A percentile compares a stretch with the other conserved stretches of the same genome.
phyloP scores from a whole-genome alignment of 306 rosid genomes.

The Boehmeria nivea region DNA sequence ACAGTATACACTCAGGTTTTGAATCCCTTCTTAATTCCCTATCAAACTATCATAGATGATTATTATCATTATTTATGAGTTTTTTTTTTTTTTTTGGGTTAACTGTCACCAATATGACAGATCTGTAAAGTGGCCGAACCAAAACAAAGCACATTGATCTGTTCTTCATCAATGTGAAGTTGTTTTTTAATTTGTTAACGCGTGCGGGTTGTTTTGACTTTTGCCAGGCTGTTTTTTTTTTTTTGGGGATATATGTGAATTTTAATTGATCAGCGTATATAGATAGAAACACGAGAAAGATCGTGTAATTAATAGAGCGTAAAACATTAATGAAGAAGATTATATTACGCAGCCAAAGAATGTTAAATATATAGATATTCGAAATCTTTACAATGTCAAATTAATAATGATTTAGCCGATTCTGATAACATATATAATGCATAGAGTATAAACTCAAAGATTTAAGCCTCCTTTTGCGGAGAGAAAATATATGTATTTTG shows the following conservation, averaged over 20 bases:
- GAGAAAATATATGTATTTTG: not conserved
- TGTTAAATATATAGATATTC: not conserved
- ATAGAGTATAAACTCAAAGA: not conserved
- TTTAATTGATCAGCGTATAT: no score
- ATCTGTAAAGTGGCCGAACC: conserved; percentile 10
- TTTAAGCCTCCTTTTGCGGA: conserved; percentile 5
- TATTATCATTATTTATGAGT: no score
- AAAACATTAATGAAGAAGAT: conserved; percentile 8
- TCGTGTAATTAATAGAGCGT: not conserved
- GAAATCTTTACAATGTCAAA: not conserved
- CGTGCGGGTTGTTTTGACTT: conserved; percentile 27
- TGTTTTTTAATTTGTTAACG: conserved; percentile 4
- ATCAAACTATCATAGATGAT: no score
- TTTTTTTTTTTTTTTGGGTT: not conserved
- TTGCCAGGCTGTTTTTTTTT: conserved; percentile 4
- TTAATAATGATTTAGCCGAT: not conserved
- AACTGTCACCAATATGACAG: not conserved
- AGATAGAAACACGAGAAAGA: not conserved
- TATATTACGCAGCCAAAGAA: not conserved
- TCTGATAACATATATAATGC: not conserved
- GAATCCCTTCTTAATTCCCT: no score
- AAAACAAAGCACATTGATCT: not conserved
- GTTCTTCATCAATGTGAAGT: not conserved
- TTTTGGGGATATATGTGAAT: no score
- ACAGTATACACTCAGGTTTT: no score